Percentiles rank a stretch among this genome's conserved stretches.
Evolutionary conservation across 495 filamentous ascomycete genomes (phyloP).

Genomic region (Xylaria sp.): DNA sequence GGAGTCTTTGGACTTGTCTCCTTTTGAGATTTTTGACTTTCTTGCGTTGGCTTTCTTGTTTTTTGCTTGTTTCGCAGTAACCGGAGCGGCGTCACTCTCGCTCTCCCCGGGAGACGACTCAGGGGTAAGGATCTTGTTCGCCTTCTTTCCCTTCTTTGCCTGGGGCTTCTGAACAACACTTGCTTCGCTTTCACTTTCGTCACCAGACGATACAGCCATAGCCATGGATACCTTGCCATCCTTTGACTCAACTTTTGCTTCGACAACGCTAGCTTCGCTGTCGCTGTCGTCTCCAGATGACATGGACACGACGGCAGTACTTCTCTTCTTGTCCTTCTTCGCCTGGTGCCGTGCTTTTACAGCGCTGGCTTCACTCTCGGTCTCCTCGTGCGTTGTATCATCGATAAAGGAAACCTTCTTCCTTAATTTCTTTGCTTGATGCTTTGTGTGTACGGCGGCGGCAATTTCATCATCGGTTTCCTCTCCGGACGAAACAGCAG

Average conservation of each 20-base stretch:
- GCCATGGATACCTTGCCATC: conserved; percentile 12
- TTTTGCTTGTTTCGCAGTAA: background rate
- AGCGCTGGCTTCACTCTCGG: background rate
- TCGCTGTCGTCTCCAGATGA: conserved; percentile 21
- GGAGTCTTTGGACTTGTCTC: conserved; percentile 8
- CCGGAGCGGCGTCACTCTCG: conserved; percentile 6
- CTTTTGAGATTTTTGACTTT: background rate
- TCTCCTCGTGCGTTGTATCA: background rate
- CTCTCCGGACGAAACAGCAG: conserved; percentile 19
- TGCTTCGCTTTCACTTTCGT: conserved; percentile 25
- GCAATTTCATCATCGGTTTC: conserved; percentile 26
- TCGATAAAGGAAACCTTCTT: conserved; percentile 24
- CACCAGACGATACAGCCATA: conserved; percentile 16
- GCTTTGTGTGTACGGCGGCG: conserved; percentile 28
- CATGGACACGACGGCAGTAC: background rate
- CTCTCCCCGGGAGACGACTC: conserved; percentile 9
- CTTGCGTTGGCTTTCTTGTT: background rate
- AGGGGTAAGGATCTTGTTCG: background rate
- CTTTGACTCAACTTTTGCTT: conserved; percentile 9
- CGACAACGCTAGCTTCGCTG: conserved; percentile 11
- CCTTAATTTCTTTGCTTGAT: conserved; percentile 30
- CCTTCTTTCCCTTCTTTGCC: conserved; percentile 7
- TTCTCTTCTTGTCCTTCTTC: background rate
- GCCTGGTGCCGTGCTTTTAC: background rate
- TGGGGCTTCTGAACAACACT: conserved; percentile 13